Evolutionary conservation across 1,284 basidiomycete genomes (phyloP).

Genomic region (Cutaneotrichosporon spelunceum): DNA sequence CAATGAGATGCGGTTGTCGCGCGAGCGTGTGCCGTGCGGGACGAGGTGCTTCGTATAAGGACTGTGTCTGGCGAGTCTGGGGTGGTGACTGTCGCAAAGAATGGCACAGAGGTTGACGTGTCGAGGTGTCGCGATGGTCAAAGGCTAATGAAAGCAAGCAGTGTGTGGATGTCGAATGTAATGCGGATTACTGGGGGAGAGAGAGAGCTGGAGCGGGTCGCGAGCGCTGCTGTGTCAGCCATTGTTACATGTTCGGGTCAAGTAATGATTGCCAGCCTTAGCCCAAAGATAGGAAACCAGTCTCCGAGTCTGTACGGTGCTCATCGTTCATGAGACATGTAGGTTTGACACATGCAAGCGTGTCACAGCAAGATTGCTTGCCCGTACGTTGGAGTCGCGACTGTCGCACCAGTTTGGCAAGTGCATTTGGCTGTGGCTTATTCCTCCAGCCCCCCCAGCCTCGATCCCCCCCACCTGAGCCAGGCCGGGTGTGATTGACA

Average conservation of each 20-base stretch:
- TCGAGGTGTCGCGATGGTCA: too few relatives aligned
- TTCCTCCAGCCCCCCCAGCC: too few relatives aligned
- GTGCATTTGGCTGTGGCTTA: too few relatives aligned
- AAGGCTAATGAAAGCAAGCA: background rate
- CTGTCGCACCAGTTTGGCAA: too few relatives aligned
- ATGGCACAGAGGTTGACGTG: background rate
- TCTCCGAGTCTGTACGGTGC: too few relatives aligned
- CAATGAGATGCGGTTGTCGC: background rate
- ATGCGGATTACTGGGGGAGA: background rate
- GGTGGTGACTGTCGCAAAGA: background rate
- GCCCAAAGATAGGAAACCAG: too few relatives aligned
- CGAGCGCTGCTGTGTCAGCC: slow-evolving; percentile 11
- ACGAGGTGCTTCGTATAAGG: background rate
- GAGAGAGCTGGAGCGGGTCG: slow-evolving; percentile 18
- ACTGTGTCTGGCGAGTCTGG: background rate
- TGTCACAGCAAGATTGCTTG: too few relatives aligned
- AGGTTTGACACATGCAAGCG: too few relatives aligned
- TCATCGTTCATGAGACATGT: background rate
- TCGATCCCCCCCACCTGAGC: too few relatives aligned
- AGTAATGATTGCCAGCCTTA: background rate
- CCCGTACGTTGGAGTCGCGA: too few relatives aligned
- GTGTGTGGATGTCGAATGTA: background rate
- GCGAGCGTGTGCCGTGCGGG: background rate
- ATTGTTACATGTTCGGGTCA: background rate
- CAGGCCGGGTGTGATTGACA: too few relatives aligned